Base-by-base conservation (phyloP, 768 basidiomycete species). In the Tulasnella sp. region DNA sequence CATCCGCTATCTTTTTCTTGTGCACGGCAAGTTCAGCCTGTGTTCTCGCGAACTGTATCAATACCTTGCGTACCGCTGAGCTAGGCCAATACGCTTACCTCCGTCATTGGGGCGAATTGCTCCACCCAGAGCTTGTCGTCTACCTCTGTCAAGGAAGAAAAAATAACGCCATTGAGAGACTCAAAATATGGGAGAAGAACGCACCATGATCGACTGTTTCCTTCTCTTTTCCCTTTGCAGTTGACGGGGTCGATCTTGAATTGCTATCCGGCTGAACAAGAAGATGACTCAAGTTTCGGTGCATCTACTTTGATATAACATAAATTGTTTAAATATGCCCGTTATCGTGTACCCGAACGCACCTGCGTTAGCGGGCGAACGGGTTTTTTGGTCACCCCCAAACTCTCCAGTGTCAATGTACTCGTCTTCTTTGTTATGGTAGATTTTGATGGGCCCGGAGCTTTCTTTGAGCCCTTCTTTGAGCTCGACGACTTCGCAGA, bases 1-100 rank as follows among this genome's bases (percentile, higher is more conserved):
- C 82, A 58, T 86, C 82, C 49, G 83, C 80, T 0, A 90, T 80
- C 67, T 90, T 91, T 21, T 76, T 76, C 55, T 79, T 76, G 69
- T 93, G 86, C 34, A 92, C 83, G 2, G 85, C 85, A 6, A 92
- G 70, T 36, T 87, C 80, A 51, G 14, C 34, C 46, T n/a, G 8
- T 32, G 3, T 4, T 45, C 11, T 31, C 27, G 25, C 34, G 27
- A 48, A 32, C 25, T n/a, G 7, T 8, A 12, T 15, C 23, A 2
- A 21, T 9, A 2, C 11, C 4, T 29, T 1, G 3, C 9, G 4
- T 9, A 2, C 1, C 25, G 29, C 34, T 4, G 46, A 48, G 1
- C 7, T 8, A 14, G 3, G 15, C 19, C 7, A n/a, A n/a, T 9
- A 48, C 6, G 4, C 19, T 19, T 54, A 54, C 52, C 37, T 54